phyloP scores from a whole-genome alignment of 2,329 filamentous ascomycete genomes.

The Coccinonectria pachysandricola region DNA sequence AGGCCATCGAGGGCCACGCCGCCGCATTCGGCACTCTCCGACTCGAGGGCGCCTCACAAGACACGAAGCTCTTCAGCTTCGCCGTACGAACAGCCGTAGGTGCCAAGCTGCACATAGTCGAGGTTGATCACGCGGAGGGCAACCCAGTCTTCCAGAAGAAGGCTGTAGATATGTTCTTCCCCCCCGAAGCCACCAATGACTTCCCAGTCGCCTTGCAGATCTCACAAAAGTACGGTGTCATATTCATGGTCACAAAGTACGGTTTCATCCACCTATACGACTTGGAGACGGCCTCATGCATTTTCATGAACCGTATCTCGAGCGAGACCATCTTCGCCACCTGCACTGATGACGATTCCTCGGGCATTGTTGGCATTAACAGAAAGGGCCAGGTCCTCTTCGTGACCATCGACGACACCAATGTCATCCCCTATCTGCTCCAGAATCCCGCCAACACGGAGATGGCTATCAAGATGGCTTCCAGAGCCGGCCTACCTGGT shows the following conservation, averaged over 20 bases:
- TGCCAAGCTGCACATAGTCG: slow-evolving; percentile 93
- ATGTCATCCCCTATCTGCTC: slow-evolving; percentile 86
- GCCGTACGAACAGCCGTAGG: slow-evolving; percentile 82
- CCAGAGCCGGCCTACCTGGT: slow-evolving; percentile 83
- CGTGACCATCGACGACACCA: slow-evolving; percentile 85
- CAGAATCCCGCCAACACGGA: slow-evolving; percentile 92
- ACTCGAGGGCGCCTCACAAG: slow-evolving; percentile 77
- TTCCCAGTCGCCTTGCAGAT: slow-evolving; percentile 98
- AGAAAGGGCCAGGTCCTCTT: slow-evolving; percentile 94
- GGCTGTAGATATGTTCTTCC: slow-evolving; percentile 96
- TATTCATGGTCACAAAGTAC: slow-evolving; percentile 97
- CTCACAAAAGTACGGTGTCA: slow-evolving; percentile 89
- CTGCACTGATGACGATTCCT: slow-evolving; percentile 69
- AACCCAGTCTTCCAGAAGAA: slow-evolving; percentile 92
- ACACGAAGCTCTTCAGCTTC: slow-evolving; percentile 95
- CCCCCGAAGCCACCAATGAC: slow-evolving; percentile 86
- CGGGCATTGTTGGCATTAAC: slow-evolving; percentile 90
- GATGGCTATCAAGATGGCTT: slow-evolving; percentile 92
- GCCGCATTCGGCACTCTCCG: slow-evolving; percentile 86
- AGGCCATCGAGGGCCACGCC: slow-evolving; percentile 94
- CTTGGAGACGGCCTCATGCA: slow-evolving; percentile 85
- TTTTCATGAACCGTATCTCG: slow-evolving; percentile 99
- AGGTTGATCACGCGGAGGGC: slow-evolving; percentile 84
- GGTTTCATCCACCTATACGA: slow-evolving; percentile 99
- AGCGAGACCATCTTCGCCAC: slow-evolving; percentile 99